Conservation (phyloP, 2,329 filamentous ascomycete genomes). For the Fusarium algeriense region DNA sequence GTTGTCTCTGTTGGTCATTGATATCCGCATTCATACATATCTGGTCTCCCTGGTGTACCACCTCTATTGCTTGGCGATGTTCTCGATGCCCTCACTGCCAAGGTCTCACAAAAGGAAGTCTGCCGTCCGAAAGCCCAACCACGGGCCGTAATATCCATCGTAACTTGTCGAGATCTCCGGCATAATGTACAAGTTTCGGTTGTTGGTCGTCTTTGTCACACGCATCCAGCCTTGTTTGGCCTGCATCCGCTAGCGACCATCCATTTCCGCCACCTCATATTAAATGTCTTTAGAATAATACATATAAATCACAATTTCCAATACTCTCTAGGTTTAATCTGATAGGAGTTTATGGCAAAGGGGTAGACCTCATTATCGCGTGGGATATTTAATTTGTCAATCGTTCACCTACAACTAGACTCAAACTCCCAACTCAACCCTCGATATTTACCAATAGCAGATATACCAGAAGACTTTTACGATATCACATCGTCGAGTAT, state of each 20-base stretch:
- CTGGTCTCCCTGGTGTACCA: neutral
- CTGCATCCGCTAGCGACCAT: neutral
- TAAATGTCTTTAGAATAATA: slow-evolving; percentile 12
- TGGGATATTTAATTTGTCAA: neutral
- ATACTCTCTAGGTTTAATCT: neutral
- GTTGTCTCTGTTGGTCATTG: neutral
- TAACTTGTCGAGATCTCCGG: neutral
- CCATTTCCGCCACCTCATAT: slow-evolving; percentile 21
- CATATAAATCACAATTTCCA: neutral
- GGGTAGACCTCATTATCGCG: neutral
- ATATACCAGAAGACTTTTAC: neutral
- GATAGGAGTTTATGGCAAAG: neutral
- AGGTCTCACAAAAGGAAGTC: neutral
- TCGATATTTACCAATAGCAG: neutral
- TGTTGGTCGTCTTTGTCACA: neutral
- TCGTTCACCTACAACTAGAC: neutral
- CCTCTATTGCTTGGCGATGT: neutral
- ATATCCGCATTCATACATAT: neutral
- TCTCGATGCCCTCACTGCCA: neutral
- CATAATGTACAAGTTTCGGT: neutral
- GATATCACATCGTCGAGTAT: neutral
- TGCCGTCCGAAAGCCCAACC: neutral
- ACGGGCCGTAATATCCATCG: neutral
- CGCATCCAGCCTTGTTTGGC: neutral
- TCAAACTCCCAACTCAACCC: neutral